These are phyloP conservation scores for Colletotrichum incanum DNA, from an alignment of 2,329 filamentous ascomycete species.

Conservation along the genomic window DNA sequence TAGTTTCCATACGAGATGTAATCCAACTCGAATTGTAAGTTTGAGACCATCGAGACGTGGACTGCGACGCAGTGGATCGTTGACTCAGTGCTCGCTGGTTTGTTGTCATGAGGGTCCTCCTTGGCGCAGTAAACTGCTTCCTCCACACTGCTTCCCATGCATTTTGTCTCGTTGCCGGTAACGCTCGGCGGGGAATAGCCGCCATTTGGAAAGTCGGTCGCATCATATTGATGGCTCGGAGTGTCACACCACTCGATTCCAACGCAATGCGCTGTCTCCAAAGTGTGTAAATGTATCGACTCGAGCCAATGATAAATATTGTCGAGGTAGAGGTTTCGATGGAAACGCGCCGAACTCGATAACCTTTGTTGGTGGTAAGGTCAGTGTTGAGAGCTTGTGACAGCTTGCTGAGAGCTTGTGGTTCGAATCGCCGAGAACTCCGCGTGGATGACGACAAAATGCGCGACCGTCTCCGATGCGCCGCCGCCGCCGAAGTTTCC, in stretches of 20 bases:
- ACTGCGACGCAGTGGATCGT: constrained; percentile 9
- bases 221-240: constrained; percentile 31
- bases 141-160: constrained; percentile 37
- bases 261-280: background rate
- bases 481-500: constrained; percentile 20
- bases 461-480: constrained; percentile 10
- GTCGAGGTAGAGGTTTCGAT: constrained; percentile 15
- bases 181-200: constrained; percentile 28
- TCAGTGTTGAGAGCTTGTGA: constrained; percentile 24
- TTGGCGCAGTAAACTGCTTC: constrained; percentile 24
- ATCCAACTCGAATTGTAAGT: constrained; percentile 35
- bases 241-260: constrained; percentile 2
- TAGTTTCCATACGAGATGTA: constrained; percentile 26
- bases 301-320: constrained; percentile 11
- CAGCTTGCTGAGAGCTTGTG: constrained; percentile 29
- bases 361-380: constrained; percentile 4
- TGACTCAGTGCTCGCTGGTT: constrained; percentile 1
- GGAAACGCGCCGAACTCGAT: constrained; percentile 8
- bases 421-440: constrained; percentile 37
- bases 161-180: constrained; percentile 30
- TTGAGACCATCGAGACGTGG: constrained; percentile 11
- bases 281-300: background rate
- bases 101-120: constrained; percentile 21
- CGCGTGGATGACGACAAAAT: constrained; percentile 23
- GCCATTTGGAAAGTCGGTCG: constrained; percentile 35